Base-by-base conservation (phyloP, 2,329 filamentous ascomycete genomes). In the Cryphonectria carpinicola region DNA sequence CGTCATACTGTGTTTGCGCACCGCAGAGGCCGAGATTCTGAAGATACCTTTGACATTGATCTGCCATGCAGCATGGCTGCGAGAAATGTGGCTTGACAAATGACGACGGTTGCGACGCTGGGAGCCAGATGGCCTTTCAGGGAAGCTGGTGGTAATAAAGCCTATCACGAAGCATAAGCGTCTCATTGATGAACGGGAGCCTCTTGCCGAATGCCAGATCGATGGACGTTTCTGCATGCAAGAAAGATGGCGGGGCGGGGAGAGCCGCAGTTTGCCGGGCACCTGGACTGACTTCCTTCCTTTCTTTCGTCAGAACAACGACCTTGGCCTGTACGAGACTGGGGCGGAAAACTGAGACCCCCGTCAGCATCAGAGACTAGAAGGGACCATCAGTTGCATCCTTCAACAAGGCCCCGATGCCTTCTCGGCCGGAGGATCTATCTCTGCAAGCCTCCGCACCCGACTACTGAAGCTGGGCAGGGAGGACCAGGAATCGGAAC, bases 1-100 rank as follows among this genome's bases (percentile, higher is more conserved):
- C 39, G 37, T 19, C 17, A 63, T 43, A 71, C 66, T 71, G 70
- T 71, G 70, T 71, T 71, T 69, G 69, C 46, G 70, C 66, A 66
- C 39, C 32, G 17, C 62, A 66, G 17, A 46, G 56, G 54, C 66
- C 61, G 54, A 61, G 66, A 52, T 32, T 32, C 54, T 62, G 61
- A 63, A 67, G 62, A 67, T 69, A 58, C 54, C 54, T 58, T 58
- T 32, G 54, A 54, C 19, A 37, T 43, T 65, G 52, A 35, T 35
- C 32, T 39, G 32, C 58, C 14, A n/a, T 54, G n/a, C 8, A 64
- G 35, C 46, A 41, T 67, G 37, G 32, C 58, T 37, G 60, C 49
- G 22, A 61, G 58, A 63, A 63, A 65, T 46, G 70, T 69, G 70
- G 70, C 70, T 60, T 64, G 70, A 70, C 70, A 37, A 41, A 64